Percentiles rank a stretch among this genome's conserved stretches.
These are phyloP conservation scores for Pyrenophora graminea DNA, from an alignment of 2,329 filamentous ascomycete species.

Conservation along the genomic window DNA sequence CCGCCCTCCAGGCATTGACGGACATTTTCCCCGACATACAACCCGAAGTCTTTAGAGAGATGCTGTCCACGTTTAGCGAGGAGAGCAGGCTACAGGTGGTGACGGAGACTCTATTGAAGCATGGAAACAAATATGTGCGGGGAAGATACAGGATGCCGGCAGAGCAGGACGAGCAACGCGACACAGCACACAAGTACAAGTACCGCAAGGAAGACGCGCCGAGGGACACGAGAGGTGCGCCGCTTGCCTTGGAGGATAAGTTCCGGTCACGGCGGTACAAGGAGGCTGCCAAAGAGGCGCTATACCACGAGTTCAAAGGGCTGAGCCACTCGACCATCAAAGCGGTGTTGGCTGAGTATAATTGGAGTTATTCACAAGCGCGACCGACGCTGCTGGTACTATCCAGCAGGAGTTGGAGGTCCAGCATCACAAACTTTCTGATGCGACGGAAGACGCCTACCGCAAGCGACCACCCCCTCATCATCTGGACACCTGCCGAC, in stretches of 20 bases:
- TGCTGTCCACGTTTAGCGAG: conserved; percentile 73
- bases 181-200: conserved; percentile 38
- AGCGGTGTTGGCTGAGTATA: conserved; percentile 78
- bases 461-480: conserved; percentile 62
- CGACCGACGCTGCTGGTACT: conserved; percentile 70
- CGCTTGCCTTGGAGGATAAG: conserved; percentile 63
- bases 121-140: conserved; percentile 70
- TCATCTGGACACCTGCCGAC: conserved; percentile 65
- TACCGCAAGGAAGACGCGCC: conserved; percentile 37
- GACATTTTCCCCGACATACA: conserved; percentile 80
- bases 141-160: conserved; percentile 59
- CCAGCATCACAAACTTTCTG: conserved; percentile 72
- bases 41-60: conserved; percentile 79
- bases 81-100: conserved; percentile 78
- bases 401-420: conserved; percentile 76
- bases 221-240: conserved; percentile 37
- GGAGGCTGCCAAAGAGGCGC: conserved; percentile 67
- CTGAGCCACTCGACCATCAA: conserved; percentile 74
- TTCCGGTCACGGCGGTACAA: conserved; percentile 72
- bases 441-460: conserved; percentile 64
- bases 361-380: conserved; percentile 76
- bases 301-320: conserved; percentile 76
- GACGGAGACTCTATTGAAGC: conserved; percentile 75
- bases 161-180: conserved; percentile 43
- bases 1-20: conserved; percentile 68